These are phyloP conservation scores for Leucaena leucocephala DNA, from an alignment of 306 rosid species.

Conservation along the genomic window DNA sequence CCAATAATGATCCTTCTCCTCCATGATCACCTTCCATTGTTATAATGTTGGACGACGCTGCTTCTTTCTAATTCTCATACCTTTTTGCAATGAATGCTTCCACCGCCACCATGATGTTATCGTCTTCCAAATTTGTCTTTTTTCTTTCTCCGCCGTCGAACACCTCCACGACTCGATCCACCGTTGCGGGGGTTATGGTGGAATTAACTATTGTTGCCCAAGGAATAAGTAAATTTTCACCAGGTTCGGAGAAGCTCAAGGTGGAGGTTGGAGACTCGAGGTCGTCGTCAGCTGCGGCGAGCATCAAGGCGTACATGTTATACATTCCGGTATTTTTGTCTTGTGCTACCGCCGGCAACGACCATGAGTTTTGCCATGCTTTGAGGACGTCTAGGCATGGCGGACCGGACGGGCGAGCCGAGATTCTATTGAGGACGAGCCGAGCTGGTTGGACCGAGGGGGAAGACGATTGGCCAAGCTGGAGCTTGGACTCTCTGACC, in stretches of 20 bases:
- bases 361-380: no score
- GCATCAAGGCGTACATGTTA: conserved; percentile 35
- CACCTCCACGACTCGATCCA: no score
- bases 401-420: background rate
- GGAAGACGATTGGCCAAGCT: background rate
- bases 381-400: background rate
- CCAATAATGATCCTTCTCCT: no score
- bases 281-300: conserved; percentile 7
- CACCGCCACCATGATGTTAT: conserved; percentile 28
- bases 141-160: no score
- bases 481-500: conserved; percentile 25
- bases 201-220: background rate
- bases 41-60: no score
- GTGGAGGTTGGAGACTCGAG: conserved; percentile 24
- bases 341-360: background rate
- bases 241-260: conserved; percentile 1
- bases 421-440: conserved; percentile 22
- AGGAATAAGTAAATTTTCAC: no score
- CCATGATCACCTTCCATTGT: no score
- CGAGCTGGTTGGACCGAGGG: background rate
- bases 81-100: conserved; percentile 17
- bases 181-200: background rate
- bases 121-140: background rate
- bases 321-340: background rate
- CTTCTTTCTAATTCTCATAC: no score